Evolutionary conservation across 2,329 filamentous ascomycete genomes (phyloP), one percentile per base, ranked within the genome.

Genomic region (Fusarium chuoi): DNA sequence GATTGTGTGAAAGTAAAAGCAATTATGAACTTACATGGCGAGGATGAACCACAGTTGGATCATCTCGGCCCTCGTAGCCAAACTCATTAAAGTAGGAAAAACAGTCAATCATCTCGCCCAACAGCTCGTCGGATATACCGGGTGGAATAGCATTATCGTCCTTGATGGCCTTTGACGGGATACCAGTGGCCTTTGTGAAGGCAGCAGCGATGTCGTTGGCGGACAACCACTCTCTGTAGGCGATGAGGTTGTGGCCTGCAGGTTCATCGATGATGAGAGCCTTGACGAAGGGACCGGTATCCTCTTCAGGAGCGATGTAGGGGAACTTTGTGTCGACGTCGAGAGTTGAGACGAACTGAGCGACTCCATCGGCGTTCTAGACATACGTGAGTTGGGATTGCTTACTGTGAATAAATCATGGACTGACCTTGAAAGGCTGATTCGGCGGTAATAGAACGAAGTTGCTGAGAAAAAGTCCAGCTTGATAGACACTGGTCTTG

Each of bases 271-370:
- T 36, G 6, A 79, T 28, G 7, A 79, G 75, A 8, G 76, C 63
- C 17, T 75, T 75, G 18, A 78, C 72, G 4, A 79, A 49, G 1
- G 64, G 68, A 1, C 79, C 79, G 0, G 75, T 62, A 18, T 80
- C 79, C 13, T 80, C 74, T 38, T 79, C 78, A 4, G 71, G 54
- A 3, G 68, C 74, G n/a, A 79, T 74, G 20, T 68, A 71, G 13
- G 77, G 78, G 4, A 79, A 55, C 7, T 77, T 77, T 11, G 65
- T 36, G 7, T 77, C 63, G 9, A 51, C 24, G 6, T 73, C 55
- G 0, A 79, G 11, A 28, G 62, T 9, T 6, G 62, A 57, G 15
- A 65, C 41, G 30, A 80, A 79, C 18, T 74, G 66, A 7, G 75
- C 67, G 10, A 69, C 44, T 6, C 76, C 78, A 1, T 77, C 61